A percentile compares a stretch with the other conserved stretches of the same genome.
Evolutionary conservation across 257 asterid species (phyloP).

Genomic region (Solanum chmielewskii): DNA sequence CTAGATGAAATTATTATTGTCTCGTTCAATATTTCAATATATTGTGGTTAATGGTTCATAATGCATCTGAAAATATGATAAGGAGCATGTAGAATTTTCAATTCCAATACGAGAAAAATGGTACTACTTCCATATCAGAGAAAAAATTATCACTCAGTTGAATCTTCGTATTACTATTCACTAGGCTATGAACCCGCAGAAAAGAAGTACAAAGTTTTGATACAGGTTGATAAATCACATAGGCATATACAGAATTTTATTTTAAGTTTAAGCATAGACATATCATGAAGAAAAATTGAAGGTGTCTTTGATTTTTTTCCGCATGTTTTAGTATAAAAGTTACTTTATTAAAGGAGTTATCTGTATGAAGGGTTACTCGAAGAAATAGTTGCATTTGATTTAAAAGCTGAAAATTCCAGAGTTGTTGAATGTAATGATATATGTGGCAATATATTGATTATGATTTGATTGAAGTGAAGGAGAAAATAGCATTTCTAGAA

Average conservation of each 20-base stretch:
- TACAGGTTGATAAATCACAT: not conserved
- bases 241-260: too few species aligned
- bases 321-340: too few species aligned
- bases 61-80: not conserved
- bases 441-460: not conserved
- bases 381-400: not conserved
- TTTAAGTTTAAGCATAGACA: not conserved
- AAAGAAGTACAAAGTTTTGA: not conserved
- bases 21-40: not conserved
- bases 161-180: too few species aligned
- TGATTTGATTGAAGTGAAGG: not conserved
- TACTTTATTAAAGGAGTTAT: not conserved
- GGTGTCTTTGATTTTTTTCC: too few species aligned
- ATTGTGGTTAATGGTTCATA: not conserved
- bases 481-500: not conserved
- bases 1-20: not conserved
- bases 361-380: not conserved
- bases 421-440: not conserved
- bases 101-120: not conserved
- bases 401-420: not conserved
- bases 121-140: not conserved
- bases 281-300: not conserved
- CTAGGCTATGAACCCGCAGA: not conserved
- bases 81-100: not conserved
- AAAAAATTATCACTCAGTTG: too few species aligned